Percentiles rank a stretch among this genome's conserved stretches.
Conservation (phyloP, 257 asterid genomes). For the Handroanthus guayacan region DNA sequence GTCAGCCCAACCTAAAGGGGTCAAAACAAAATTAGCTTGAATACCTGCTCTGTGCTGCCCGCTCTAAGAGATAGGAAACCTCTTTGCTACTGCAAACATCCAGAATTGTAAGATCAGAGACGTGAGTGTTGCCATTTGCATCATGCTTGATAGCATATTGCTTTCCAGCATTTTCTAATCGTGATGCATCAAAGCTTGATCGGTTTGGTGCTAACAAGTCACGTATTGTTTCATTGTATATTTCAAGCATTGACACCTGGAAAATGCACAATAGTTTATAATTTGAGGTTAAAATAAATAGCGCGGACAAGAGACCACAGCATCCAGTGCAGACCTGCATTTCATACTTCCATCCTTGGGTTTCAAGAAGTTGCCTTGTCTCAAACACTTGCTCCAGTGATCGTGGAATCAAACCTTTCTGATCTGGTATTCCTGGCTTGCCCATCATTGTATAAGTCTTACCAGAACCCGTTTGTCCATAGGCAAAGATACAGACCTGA, state of each 20-base stretch:
- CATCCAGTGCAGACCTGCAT: slow-evolving; percentile 74
- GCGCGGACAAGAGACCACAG: slow-evolving; percentile 4
- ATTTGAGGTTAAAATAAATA: neutral
- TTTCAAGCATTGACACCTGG: slow-evolving; percentile 98
- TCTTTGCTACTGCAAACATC: slow-evolving; percentile 91
- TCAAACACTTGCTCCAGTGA: slow-evolving; percentile 93
- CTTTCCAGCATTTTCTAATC: slow-evolving; percentile 67
- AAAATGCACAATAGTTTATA: neutral
- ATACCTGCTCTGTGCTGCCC: slow-evolving; percentile 97
- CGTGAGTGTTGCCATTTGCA: slow-evolving; percentile 76
- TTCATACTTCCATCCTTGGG: slow-evolving; percentile 97
- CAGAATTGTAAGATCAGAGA: slow-evolving; percentile 78
- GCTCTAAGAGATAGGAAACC: slow-evolving; percentile 85
- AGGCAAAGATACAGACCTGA: slow-evolving; percentile 97
- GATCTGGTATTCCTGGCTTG: slow-evolving; percentile 64
- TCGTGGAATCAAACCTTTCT: slow-evolving; percentile 92
- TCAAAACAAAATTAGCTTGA: neutral
- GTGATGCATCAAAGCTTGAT: slow-evolving; percentile 61
- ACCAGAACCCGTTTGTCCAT: slow-evolving; percentile 99
- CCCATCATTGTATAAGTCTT: slow-evolving; percentile 99
- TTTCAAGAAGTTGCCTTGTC: slow-evolving; percentile 78
- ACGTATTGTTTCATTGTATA: slow-evolving; percentile 90
- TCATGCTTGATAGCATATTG: slow-evolving; percentile 90
- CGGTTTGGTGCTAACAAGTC: slow-evolving; percentile 75
- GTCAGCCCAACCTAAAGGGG: neutral